Percentiles rank a stretch among this genome's conserved stretches.
Conservation (phyloP, 2,329 filamentous ascomycete species). For the Moelleriella libera region DNA sequence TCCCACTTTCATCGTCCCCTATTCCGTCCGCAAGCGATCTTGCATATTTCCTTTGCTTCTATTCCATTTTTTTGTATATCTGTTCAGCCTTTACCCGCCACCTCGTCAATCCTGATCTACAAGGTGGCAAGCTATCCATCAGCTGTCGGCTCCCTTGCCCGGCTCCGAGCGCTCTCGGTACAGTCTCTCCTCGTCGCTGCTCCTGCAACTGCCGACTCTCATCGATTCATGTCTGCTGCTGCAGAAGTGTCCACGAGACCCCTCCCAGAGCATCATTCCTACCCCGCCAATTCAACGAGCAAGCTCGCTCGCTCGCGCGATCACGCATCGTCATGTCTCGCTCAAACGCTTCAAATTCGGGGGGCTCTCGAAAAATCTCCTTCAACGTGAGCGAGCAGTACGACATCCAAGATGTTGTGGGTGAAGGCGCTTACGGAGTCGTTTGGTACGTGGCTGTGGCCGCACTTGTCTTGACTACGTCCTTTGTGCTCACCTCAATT, state of each 20-base stretch:
- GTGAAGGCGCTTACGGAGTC: slow-evolving; percentile 95
- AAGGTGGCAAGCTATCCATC: too few relatives aligned
- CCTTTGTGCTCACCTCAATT: background rate
- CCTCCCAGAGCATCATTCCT: background rate
- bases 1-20: slow-evolving; percentile 1
- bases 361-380: slow-evolving; percentile 80
- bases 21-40: background rate
- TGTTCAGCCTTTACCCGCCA: background rate
- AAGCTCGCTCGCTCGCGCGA: background rate
- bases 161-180: background rate
- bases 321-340: slow-evolving; percentile 36
- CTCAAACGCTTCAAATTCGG: slow-evolving; percentile 39
- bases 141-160: too few relatives aligned
- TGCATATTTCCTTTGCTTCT: background rate
- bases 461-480: background rate
- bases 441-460: slow-evolving; percentile 61
- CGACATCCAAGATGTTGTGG: slow-evolving; percentile 98
- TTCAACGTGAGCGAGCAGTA: slow-evolving; percentile 99
- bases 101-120: background rate
- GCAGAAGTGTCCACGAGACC: background rate
- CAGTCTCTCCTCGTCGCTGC: background rate
- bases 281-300: slow-evolving; percentile 2
- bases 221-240: background rate
- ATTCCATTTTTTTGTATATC: background rate
- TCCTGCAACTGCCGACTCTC: background rate